These are phyloP conservation scores for Oryza meridionalis DNA, from an alignment of 176 grass and related monocot genomes.

Conservation along the genomic window DNA sequence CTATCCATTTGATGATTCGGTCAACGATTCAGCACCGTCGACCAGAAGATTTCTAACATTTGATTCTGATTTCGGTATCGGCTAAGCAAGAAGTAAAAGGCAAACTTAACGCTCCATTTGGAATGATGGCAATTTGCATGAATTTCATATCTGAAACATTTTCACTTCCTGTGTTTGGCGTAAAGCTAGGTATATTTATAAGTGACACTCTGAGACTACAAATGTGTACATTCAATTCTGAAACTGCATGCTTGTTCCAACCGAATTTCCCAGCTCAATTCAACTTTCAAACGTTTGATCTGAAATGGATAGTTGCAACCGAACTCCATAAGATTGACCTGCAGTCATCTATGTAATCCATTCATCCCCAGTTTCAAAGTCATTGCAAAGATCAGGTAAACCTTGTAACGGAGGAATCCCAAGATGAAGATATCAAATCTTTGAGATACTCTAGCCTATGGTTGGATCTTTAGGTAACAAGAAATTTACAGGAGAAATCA, in stretches of 20 bases:
- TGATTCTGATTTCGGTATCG: not conserved
- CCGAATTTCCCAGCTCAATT: not conserved
- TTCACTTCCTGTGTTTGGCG: not conserved
- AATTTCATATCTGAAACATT: not conserved
- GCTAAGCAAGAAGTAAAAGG: not conserved
- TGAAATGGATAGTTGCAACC: constrained; percentile 11
- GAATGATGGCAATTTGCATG: not conserved
- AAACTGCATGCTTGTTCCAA: not conserved
- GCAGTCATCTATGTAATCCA: constrained; percentile 1
- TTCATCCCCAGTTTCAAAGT: constrained; percentile 11
- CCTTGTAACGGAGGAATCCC: constrained; percentile 28
- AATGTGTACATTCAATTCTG: not conserved
- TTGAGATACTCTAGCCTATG: constrained; percentile 34
- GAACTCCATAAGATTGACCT: not conserved
- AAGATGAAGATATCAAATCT: constrained; percentile 35
- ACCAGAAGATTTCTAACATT: not conserved
- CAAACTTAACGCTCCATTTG: not conserved
- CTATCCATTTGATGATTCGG: not conserved
- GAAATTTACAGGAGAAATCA: constrained; percentile 42
- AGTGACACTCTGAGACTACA: not conserved
- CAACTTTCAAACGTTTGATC: not conserved
- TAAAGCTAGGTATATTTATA: not conserved
- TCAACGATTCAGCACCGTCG: constrained; percentile 8
- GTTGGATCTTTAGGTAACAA: constrained; percentile 21
- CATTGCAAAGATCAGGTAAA: constrained; percentile 15